Conservation (phyloP, 2,329 filamentous ascomycete genomes). For the Penicillium italicum region DNA sequence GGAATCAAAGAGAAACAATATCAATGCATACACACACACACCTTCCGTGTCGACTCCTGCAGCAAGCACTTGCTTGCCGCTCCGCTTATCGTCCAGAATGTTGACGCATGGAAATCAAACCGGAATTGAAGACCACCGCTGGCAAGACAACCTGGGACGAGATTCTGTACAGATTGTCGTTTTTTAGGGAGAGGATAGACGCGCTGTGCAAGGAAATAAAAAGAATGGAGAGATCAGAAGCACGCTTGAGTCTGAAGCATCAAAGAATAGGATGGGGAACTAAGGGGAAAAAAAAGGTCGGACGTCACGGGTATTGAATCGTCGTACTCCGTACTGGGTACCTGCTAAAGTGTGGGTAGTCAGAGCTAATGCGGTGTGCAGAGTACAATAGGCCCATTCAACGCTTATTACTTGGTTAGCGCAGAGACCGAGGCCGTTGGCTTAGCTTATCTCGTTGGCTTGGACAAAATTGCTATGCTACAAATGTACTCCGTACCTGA, state of each 20-base stretch:
- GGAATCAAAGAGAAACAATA: slow-evolving; percentile 5
- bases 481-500: neutral
- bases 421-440: slow-evolving; percentile 1
- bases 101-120: slow-evolving; percentile 46
- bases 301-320: slow-evolving; percentile 17
- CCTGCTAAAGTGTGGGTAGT: slow-evolving; percentile 4
- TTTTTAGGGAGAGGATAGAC: slow-evolving; percentile 11
- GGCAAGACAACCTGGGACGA: slow-evolving; percentile 24
- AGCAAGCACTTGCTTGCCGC: slow-evolving; percentile 49
- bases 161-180: slow-evolving; percentile 13
- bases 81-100: slow-evolving; percentile 44
- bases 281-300: slow-evolving; percentile 17
- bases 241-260: slow-evolving; percentile 5
- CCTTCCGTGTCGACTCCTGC: slow-evolving; percentile 47
- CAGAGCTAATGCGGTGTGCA: slow-evolving; percentile 10
- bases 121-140: slow-evolving; percentile 28
- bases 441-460: neutral
- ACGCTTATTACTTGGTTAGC: neutral
- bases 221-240: slow-evolving; percentile 1
- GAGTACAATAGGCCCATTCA: slow-evolving; percentile 11
- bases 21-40: slow-evolving; percentile 34
- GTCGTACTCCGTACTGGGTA: slow-evolving; percentile 13
- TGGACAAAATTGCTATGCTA: neutral
- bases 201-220: slow-evolving; percentile 11
- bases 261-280: slow-evolving; percentile 1